phyloP scores from a whole-genome alignment of 208 protist genomes.

The Wallacemonas collosoma region DNA sequence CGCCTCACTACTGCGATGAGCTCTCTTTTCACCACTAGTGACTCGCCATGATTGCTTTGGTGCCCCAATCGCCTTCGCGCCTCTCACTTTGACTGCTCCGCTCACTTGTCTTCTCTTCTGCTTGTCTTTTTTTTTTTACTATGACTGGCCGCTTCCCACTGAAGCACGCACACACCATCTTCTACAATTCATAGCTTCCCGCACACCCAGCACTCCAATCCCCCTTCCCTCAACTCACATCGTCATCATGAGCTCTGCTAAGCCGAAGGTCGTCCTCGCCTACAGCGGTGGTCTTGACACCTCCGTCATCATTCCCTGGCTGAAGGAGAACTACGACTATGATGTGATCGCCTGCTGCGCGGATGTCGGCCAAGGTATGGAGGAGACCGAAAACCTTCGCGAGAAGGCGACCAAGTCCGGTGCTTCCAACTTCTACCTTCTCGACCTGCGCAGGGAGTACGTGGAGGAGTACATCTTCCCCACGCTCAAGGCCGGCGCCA shows the following conservation, averaged over 20 bases:
- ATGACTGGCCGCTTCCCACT: too few species aligned
- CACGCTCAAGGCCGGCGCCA: slow-evolving; percentile 34
- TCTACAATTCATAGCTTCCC: neutral
- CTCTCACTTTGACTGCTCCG: too few species aligned
- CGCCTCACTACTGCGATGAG: too few species aligned
- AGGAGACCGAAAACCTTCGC: slow-evolving; percentile 27
- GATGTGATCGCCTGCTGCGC: slow-evolving; percentile 37
- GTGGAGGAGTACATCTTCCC: slow-evolving; percentile 32
- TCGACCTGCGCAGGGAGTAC: slow-evolving; percentile 33
- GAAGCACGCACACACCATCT: too few species aligned
- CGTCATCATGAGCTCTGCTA: slow-evolving; percentile 8
- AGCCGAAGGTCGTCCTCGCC: slow-evolving; percentile 34
- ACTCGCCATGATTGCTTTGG: too few species aligned
- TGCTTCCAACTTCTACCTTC: slow-evolving; percentile 33
- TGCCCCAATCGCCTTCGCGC: too few species aligned
- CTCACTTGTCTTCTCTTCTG: too few species aligned
- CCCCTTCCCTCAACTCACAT: neutral
- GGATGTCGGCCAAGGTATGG: slow-evolving; percentile 29
- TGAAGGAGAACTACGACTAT: slow-evolving; percentile 38
- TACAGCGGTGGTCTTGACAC: slow-evolving; percentile 38
- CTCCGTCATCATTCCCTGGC: slow-evolving; percentile 34
- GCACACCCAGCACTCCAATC: neutral
- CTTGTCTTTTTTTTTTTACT: too few species aligned
- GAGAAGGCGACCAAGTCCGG: slow-evolving; percentile 36
- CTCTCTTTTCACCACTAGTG: too few species aligned